phyloP scores from a whole-genome alignment of 352 stramenopile genomes.

The Phytophthora nicotianae region DNA sequence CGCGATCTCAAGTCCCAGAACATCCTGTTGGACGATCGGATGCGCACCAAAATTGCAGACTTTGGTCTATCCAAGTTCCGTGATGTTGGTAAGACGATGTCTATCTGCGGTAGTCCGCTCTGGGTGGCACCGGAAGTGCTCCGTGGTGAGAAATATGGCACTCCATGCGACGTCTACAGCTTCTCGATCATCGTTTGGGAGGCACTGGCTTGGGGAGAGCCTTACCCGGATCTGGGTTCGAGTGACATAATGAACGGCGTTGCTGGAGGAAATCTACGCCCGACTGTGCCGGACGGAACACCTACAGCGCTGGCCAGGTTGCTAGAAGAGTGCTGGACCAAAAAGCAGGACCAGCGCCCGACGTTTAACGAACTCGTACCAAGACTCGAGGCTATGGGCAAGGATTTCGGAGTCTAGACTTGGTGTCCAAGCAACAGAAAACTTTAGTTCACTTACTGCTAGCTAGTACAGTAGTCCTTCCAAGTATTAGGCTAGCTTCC shows the following conservation, averaged over 20 bases:
- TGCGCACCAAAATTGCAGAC: slow-evolving; percentile 86
- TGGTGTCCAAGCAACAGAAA: slow-evolving; percentile 7
- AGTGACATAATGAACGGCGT: slow-evolving; percentile 90
- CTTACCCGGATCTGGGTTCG: slow-evolving; percentile 78
- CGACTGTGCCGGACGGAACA: slow-evolving; percentile 74
- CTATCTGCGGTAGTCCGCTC: slow-evolving; percentile 80
- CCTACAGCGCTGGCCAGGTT: slow-evolving; percentile 54
- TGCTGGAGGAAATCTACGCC: slow-evolving; percentile 71
- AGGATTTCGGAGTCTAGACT: slow-evolving; percentile 60
- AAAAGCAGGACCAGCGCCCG: slow-evolving; percentile 80
- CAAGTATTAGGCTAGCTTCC: too few species aligned
- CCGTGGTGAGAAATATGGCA: slow-evolving; percentile 82
- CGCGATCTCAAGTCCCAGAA: slow-evolving; percentile 87
- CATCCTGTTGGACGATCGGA: slow-evolving; percentile 82
- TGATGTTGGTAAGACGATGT: slow-evolving; percentile 88
- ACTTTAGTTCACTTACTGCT: slow-evolving; percentile 24
- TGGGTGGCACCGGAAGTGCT: slow-evolving; percentile 86
- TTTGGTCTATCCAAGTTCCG: slow-evolving; percentile 87
- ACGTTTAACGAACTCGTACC: slow-evolving; percentile 86
- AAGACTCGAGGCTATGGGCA: slow-evolving; percentile 78
- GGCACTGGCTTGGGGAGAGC: slow-evolving; percentile 77
- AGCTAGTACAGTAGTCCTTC: background rate
- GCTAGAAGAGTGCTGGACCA: slow-evolving; percentile 85
- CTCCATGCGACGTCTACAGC: slow-evolving; percentile 84
- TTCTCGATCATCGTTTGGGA: slow-evolving; percentile 93